Conservation (phyloP, 2,329 filamentous ascomycete species). For the Sclerotinia subarctica region DNA sequence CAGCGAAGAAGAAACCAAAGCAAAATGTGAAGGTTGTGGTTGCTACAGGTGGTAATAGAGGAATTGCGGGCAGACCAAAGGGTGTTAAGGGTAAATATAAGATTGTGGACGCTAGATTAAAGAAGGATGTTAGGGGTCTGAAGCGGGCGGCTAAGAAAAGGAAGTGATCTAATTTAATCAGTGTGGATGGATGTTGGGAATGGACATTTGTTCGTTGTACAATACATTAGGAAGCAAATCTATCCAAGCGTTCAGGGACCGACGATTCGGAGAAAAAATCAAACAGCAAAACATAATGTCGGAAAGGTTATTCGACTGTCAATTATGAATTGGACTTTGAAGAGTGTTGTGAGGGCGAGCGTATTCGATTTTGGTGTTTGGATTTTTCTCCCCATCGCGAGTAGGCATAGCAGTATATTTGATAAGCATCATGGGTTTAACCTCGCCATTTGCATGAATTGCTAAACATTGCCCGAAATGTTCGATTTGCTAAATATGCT, state of each 20-base stretch:
- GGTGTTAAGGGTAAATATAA: conserved; percentile 96
- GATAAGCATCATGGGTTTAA: not conserved
- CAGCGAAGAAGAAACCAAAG: conserved; percentile 81
- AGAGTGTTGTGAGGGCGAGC: too few relatives aligned
- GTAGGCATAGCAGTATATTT: not conserved
- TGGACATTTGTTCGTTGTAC: not conserved
- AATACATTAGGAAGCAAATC: not conserved
- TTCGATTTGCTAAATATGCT: not conserved
- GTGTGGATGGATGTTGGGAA: not conserved
- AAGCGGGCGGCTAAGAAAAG: conserved; percentile 78
- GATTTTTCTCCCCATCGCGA: too few relatives aligned
- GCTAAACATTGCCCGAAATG: not conserved
- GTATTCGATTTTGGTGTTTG: too few relatives aligned
- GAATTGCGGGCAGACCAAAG: conserved; percentile 79
- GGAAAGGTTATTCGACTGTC: too few relatives aligned
- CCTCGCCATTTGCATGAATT: not conserved
- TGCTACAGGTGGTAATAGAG: conserved; percentile 78
- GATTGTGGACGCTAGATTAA: conserved; percentile 92
- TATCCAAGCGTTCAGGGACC: not conserved
- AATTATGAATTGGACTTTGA: too few relatives aligned
- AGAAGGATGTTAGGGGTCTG: conserved; percentile 89
- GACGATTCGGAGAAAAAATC: too few relatives aligned
- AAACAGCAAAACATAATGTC: too few relatives aligned
- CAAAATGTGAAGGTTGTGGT: conserved; percentile 84
- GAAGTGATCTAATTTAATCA: conserved; percentile 41